phyloP scores from a whole-genome alignment of 306 rosid genomes.

The Sindora glabra region DNA sequence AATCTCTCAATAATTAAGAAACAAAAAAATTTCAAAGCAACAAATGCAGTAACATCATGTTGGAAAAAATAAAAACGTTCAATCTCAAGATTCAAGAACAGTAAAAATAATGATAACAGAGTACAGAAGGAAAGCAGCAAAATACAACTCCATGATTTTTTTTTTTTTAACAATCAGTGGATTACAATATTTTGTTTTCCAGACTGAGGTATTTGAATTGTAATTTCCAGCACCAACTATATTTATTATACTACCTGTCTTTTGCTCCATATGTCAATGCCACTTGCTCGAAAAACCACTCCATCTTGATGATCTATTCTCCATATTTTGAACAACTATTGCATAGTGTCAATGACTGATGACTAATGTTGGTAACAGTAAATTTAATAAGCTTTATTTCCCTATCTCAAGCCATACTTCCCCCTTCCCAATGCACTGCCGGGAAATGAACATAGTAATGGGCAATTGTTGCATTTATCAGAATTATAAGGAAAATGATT shows the following conservation, averaged over 20 bases:
- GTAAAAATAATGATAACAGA: background rate
- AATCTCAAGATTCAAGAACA: background rate
- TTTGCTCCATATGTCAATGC: background rate
- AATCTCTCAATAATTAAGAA: background rate
- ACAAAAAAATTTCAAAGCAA: background rate
- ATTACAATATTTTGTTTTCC: too few relatives aligned
- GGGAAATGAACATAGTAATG: too few relatives aligned
- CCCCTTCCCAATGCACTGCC: too few relatives aligned
- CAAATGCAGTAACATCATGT: background rate
- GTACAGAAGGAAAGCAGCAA: background rate
- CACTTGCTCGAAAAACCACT: background rate
- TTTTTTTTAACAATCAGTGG: background rate
- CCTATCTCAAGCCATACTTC: too few relatives aligned
- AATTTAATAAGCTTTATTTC: too few relatives aligned
- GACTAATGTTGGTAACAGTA: too few relatives aligned
- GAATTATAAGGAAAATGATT: too few relatives aligned
- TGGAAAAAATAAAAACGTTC: background rate
- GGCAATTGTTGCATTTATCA: too few relatives aligned
- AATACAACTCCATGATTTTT: background rate
- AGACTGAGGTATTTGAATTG: background rate
- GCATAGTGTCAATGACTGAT: background rate
- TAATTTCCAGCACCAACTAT: background rate
- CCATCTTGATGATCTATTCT: background rate
- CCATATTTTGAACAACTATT: background rate
- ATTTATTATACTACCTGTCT: background rate